Evolutionary conservation across 257 asterid species (phyloP).

Genomic region (Fraxinus anomala): DNA sequence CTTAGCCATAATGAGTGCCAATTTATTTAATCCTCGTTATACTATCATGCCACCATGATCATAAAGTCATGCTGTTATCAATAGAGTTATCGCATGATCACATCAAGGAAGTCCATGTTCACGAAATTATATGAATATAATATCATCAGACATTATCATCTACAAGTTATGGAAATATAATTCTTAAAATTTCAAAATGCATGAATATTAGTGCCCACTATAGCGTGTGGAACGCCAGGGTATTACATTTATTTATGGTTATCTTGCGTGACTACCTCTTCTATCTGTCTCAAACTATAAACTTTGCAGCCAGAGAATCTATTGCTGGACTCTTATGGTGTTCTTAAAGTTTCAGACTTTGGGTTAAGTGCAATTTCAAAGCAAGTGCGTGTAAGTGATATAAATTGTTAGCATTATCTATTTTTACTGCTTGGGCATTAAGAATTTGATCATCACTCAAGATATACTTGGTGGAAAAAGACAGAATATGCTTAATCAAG

Average conservation of each 20-base stretch:
- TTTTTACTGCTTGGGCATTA: neutral
- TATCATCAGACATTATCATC: neutral
- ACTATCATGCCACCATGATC: neutral
- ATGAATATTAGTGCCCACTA: neutral
- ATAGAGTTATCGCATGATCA: neutral
- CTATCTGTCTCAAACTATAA: conserved; percentile 6
- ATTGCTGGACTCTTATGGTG: conserved; percentile 60
- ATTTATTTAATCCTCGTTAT: neutral
- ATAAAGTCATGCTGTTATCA: neutral
- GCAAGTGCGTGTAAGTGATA: conserved; percentile 65
- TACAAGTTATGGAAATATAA: neutral
- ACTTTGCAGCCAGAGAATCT: conserved; percentile 83
- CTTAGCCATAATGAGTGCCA: neutral
- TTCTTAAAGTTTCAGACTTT: conserved; percentile 78
- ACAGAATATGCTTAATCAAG: neutral
- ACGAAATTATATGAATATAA: neutral
- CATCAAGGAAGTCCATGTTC: neutral
- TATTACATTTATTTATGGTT: neutral
- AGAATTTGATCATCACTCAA: neutral
- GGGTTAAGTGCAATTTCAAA: conserved; percentile 77
- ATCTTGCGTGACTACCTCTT: conserved; percentile 10
- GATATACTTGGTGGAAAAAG: neutral
- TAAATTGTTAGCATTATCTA: conserved; percentile 7
- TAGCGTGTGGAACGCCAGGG: neutral
- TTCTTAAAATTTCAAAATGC: neutral